Percentiles rank a stretch among this genome's conserved stretches.
Conservation (phyloP, 768 basidiomycete genomes). For the Grammothele lineata region DNA sequence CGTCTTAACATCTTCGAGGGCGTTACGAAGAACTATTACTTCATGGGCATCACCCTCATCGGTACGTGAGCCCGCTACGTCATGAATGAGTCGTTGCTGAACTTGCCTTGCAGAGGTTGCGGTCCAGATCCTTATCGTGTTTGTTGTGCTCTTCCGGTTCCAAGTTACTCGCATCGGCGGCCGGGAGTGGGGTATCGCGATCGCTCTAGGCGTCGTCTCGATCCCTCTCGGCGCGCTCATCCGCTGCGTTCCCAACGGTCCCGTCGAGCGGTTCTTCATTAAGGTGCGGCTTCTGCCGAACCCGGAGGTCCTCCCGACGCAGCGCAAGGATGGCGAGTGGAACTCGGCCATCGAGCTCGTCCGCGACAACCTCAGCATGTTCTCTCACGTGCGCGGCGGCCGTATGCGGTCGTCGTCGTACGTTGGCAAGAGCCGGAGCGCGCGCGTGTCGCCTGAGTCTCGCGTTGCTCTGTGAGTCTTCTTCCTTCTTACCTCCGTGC, state of each 20-base stretch:
- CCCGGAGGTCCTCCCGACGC: slow-evolving; percentile 61
- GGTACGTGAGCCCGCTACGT: slow-evolving; percentile 41
- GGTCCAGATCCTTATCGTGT: slow-evolving; percentile 84
- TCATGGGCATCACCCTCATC: slow-evolving; percentile 77
- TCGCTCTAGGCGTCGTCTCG: slow-evolving; percentile 82
- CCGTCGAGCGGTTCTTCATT: slow-evolving; percentile 64
- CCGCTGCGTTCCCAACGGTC: slow-evolving; percentile 75
- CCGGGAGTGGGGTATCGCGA: slow-evolving; percentile 89
- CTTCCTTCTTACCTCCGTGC: slow-evolving; percentile 8
- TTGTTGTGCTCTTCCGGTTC: slow-evolving; percentile 89
- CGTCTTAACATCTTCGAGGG: slow-evolving; percentile 88
- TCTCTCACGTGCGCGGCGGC: slow-evolving; percentile 83
- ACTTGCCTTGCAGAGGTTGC: slow-evolving; percentile 60
- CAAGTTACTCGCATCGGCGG: slow-evolving; percentile 76
- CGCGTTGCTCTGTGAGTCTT: slow-evolving; percentile 43
- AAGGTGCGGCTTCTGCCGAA: slow-evolving; percentile 56
- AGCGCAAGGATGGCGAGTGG: slow-evolving; percentile 60
- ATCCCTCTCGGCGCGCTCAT: slow-evolving; percentile 84
- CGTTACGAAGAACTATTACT: slow-evolving; percentile 74
- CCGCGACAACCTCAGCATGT: slow-evolving; percentile 82
- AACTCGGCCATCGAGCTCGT: slow-evolving; percentile 77
- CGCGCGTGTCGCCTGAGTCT: slow-evolving; percentile 45
- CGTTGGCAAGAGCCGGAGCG: slow-evolving; percentile 74
- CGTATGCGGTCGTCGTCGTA: slow-evolving; percentile 82
- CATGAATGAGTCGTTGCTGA: background rate